These are phyloP conservation scores for Metarhizium humberi DNA, from an alignment of 2,329 filamentous ascomycete genomes.

Conservation along the genomic window DNA sequence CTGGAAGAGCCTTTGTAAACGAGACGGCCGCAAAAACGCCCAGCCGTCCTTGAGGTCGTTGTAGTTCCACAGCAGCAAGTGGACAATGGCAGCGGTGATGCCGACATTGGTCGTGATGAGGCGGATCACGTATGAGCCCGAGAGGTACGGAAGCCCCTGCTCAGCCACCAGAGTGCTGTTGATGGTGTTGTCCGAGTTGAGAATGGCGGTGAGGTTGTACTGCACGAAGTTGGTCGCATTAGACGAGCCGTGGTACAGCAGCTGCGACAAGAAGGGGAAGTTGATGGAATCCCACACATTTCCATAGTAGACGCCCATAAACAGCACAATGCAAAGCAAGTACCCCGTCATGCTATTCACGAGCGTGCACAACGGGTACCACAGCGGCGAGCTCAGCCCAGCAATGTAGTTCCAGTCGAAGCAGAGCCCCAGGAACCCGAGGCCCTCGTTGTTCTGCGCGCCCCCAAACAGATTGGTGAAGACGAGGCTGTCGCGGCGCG, in stretches of 20 bases:
- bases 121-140: slow-evolving; percentile 28
- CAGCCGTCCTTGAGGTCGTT: slow-evolving; percentile 13
- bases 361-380: slow-evolving; percentile 26
- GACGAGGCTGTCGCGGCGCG: slow-evolving; percentile 26
- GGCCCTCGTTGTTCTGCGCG: slow-evolving; percentile 24
- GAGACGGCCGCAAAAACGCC: slow-evolving; percentile 5
- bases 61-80: slow-evolving; percentile 15
- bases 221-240: slow-evolving; percentile 23
- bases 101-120: slow-evolving; percentile 35
- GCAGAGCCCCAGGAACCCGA: slow-evolving; percentile 29
- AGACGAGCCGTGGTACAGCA: slow-evolving; percentile 26
- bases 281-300: slow-evolving; percentile 10
- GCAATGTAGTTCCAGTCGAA: slow-evolving; percentile 35
- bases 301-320: slow-evolving; percentile 20
- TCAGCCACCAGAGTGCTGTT: slow-evolving; percentile 19
- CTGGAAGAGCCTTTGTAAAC: not conserved
- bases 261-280: slow-evolving; percentile 20
- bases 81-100: slow-evolving; percentile 33
- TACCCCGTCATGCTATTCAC: slow-evolving; percentile 30
- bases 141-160: slow-evolving; percentile 31
- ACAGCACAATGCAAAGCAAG: slow-evolving; percentile 24
- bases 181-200: slow-evolving; percentile 20
- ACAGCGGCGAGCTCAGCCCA: slow-evolving; percentile 22
- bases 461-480: slow-evolving; percentile 43
- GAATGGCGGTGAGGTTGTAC: slow-evolving; percentile 34